Base-by-base conservation (phyloP, 345 rosid genomes). In the Lumnitzera littorea region DNA sequence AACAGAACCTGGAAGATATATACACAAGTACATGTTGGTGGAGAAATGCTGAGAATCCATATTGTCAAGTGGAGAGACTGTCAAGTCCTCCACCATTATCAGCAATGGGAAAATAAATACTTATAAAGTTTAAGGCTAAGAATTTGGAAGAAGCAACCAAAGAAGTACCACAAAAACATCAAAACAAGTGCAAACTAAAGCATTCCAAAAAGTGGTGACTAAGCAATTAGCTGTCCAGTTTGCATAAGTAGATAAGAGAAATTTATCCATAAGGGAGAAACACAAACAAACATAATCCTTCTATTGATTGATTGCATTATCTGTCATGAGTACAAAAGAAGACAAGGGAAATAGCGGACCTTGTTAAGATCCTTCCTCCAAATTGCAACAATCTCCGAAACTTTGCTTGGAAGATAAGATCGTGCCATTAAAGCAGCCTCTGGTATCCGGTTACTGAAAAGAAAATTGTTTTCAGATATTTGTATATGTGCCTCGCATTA, bases 361-460 rank as follows among this genome's bases (percentile, higher is more conserved):
- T 91, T 88, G 76, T 77, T 76, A 50, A 91, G 92, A 72, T 95
- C 96, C 72, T 95, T 95, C 74, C 96, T 95, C 99, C 99, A 95
- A 62, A 86, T 81, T 62, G 91, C 85, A 50, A 88, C 88, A 66
- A 95, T 91, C 78, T 91, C 96, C 20, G 99, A 84, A 70, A 88
- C 99, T 77, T 91, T 95, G 86, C 97, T 91, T 56, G 97, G 99
- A 71, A 95, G 92, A 75, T 91, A 95, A 58, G 99, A 91, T 61
- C 99, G 78, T 36, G 97, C 99, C 96, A 95, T 88, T 72, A 91
- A 75, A 72, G 99, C 97, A 80, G 99, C 99, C 80, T 95, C 99
- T 13, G 99, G 99, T 80, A 91, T 86, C 77, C 99, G 96, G 73
- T 91, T 91, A 70, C 99, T 95, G 79, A 70, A 76, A 65, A 54